These are phyloP conservation scores for Capsella rubella DNA, from an alignment of 441 rosid genomes.

Conservation along the genomic window DNA sequence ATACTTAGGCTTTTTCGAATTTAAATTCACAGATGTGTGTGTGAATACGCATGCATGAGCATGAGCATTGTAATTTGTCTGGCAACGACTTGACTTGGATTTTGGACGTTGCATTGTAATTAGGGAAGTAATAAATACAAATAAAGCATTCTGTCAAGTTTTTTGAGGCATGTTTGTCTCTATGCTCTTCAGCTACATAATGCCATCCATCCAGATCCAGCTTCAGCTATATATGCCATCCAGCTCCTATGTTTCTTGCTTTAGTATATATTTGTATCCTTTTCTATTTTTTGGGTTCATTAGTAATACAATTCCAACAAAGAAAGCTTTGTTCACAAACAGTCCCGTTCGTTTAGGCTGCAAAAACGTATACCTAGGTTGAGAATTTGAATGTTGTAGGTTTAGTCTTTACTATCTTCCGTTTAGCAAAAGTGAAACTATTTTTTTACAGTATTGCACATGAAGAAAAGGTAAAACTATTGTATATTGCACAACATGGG, in stretches of 20 bases:
- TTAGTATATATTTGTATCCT: not conserved
- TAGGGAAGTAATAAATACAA: conserved; percentile 40
- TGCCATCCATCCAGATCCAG: not conserved
- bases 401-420: not conserved
- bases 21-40: not conserved
- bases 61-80: not conserved
- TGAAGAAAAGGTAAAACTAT: not conserved
- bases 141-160: conserved; percentile 28
- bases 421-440: not conserved
- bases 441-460: not conserved
- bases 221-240: conserved; percentile 27
- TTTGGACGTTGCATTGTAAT: conserved; percentile 31
- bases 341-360: not conserved
- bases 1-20: not conserved
- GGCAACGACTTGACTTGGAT: conserved; percentile 13
- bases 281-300: not conserved
- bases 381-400: not conserved
- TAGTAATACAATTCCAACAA: too few species aligned
- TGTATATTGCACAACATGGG: conserved; percentile 4
- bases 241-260: not conserved
- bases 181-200: conserved; percentile 21
- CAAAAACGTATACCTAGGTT: not conserved
- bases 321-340: too few species aligned
- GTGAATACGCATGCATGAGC: conserved; percentile 6
- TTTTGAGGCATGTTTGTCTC: conserved; percentile 42